These are phyloP conservation scores for Aspergillus latus DNA, from an alignment of 2,329 filamentous ascomycete genomes.

Conservation along the genomic window DNA sequence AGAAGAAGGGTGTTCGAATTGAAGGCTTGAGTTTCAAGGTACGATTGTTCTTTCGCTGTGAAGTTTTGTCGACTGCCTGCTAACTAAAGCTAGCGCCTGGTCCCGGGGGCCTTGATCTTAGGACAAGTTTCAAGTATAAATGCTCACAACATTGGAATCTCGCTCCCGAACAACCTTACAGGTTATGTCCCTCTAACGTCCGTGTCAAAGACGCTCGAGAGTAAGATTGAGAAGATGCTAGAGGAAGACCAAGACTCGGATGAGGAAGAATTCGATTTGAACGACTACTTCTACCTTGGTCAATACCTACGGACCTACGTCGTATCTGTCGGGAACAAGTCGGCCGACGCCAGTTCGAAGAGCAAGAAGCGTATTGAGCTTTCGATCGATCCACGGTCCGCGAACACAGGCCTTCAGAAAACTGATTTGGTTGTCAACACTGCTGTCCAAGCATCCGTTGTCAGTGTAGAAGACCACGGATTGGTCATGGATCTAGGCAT, in stretches of 20 bases:
- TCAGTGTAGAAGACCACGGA: slow-evolving; percentile 94
- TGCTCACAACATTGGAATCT: slow-evolving; percentile 72
- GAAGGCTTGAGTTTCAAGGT: slow-evolving; percentile 90
- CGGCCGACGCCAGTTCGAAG: slow-evolving; percentile 55
- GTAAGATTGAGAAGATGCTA: slow-evolving; percentile 67
- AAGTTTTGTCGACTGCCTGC: slow-evolving; percentile 24
- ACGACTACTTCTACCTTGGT: slow-evolving; percentile 73
- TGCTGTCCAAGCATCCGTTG: slow-evolving; percentile 82
- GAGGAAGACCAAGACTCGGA: slow-evolving; percentile 59
- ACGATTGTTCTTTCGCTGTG: slow-evolving; percentile 29
- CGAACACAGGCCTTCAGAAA: slow-evolving; percentile 72
- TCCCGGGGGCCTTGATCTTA: slow-evolving; percentile 81
- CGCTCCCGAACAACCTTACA: slow-evolving; percentile 87
- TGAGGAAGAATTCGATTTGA: slow-evolving; percentile 67
- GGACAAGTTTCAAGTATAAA: slow-evolving; percentile 83
- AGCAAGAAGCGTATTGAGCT: slow-evolving; percentile 81
- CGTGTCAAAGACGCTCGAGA: slow-evolving; percentile 77
- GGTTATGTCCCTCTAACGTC: slow-evolving; percentile 90
- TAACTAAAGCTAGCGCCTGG: slow-evolving; percentile 63
- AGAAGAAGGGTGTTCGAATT: slow-evolving; percentile 64
- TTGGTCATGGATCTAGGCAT: slow-evolving; percentile 90
- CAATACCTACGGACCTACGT: slow-evolving; percentile 88
- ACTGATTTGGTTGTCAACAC: slow-evolving; percentile 72
- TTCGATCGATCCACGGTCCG: slow-evolving; percentile 73
- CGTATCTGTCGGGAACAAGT: slow-evolving; percentile 67